Conservation (phyloP, 768 basidiomycete genomes). For the Pisolithus orientalis region DNA sequence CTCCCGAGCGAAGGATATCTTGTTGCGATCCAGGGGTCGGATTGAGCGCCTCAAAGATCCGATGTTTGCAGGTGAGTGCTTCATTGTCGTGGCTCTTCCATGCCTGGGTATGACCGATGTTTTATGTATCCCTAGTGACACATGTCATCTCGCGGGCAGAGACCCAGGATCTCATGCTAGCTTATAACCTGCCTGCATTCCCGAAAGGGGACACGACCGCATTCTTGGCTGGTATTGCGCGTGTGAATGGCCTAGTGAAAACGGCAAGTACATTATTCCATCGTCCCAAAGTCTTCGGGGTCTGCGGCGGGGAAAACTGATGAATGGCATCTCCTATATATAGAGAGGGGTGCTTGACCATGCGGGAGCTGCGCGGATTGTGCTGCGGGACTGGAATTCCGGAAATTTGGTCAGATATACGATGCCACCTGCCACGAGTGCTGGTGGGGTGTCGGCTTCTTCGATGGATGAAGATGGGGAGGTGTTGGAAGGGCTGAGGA, state of each 20-base stretch:
- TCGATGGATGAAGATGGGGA: slow-evolving; percentile 35
- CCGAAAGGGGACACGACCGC: slow-evolving; percentile 55
- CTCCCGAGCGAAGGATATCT: slow-evolving; percentile 53
- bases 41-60: slow-evolving; percentile 85
- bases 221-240: slow-evolving; percentile 74
- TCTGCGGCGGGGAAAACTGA: slow-evolving; percentile 6
- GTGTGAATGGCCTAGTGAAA: slow-evolving; percentile 67
- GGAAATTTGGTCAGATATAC: slow-evolving; percentile 73
- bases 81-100: not conserved
- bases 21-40: slow-evolving; percentile 74
- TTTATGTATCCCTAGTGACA: slow-evolving; percentile 39
- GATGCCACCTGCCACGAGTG: slow-evolving; percentile 34
- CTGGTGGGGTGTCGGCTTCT: slow-evolving; percentile 3
- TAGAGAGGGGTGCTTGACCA: slow-evolving; percentile 74
- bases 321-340: slow-evolving; percentile 3
- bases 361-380: slow-evolving; percentile 65
- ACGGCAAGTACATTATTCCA: slow-evolving; percentile 44
- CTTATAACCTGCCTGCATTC: slow-evolving; percentile 81
- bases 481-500: slow-evolving; percentile 41
- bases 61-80: slow-evolving; percentile 52
- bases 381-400: slow-evolving; percentile 81
- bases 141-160: slow-evolving; percentile 65
- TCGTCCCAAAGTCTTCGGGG: not conserved
- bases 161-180: slow-evolving; percentile 82
- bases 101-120: not conserved